phyloP scores from a whole-genome alignment of 2,329 filamentous ascomycete genomes.

The Rhexocercosporidium sp. region DNA sequence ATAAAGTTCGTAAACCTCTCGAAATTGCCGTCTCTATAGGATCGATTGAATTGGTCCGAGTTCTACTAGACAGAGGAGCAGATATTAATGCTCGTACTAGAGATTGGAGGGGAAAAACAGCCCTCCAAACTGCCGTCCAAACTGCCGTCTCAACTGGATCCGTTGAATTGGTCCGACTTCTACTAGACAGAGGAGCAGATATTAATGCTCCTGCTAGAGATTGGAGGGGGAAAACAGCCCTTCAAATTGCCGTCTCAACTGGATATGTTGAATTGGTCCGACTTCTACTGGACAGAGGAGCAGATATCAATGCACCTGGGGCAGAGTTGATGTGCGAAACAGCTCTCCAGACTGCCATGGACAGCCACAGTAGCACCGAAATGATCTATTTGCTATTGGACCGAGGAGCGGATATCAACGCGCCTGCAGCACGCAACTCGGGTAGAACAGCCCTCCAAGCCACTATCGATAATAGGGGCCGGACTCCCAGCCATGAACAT shows the following conservation, averaged over 20 bases:
- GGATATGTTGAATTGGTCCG: conserved; percentile 3
- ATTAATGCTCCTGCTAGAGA: conserved; percentile 11
- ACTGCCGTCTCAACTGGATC: conserved; percentile 11
- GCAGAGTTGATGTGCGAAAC: neutral
- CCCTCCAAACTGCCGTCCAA: conserved; percentile 19
- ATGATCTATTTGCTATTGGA: conserved; percentile 21
- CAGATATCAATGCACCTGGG: conserved; percentile 16
- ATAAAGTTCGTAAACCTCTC: no score
- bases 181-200: conserved; percentile 22
- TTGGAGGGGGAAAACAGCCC: conserved; percentile 1
- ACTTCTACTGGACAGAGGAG: conserved; percentile 22
- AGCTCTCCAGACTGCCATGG: conserved; percentile 21
- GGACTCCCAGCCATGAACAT: neutral
- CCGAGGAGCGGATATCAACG: conserved; percentile 20
- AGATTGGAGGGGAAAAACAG: no score
- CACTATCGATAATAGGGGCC: neutral
- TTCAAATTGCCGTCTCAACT: conserved; percentile 14
- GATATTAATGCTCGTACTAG: no score
- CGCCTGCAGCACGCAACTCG: conserved; percentile 1
- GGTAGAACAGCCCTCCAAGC: conserved; percentile 29
- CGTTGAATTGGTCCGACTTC: neutral
- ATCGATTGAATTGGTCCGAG: no score
- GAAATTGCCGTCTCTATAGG: no score
- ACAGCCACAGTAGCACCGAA: conserved; percentile 8
- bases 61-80: no score